Percentiles rank a stretch among this genome's conserved stretches.
These are phyloP conservation scores for Aspergillus sp. DNA, from an alignment of 2,329 filamentous ascomycete species.

Conservation along the genomic window DNA sequence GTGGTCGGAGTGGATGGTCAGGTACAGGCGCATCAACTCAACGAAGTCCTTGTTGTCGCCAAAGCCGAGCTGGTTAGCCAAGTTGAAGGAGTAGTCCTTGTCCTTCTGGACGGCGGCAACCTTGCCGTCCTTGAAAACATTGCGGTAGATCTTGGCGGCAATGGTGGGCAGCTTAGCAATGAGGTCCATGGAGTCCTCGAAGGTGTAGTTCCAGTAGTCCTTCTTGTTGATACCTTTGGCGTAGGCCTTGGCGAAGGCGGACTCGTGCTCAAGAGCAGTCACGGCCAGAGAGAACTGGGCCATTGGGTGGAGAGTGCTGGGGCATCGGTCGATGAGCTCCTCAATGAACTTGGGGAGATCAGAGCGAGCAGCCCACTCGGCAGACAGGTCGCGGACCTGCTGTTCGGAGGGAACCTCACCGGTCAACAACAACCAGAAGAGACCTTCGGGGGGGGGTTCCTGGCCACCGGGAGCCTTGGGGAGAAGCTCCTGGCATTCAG, in stretches of 20 bases:
- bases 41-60: slow-evolving; percentile 93
- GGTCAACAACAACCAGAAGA: slow-evolving; percentile 99
- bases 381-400: slow-evolving; percentile 96
- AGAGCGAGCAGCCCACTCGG: slow-evolving; percentile 97
- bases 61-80: slow-evolving; percentile 98
- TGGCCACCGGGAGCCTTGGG: slow-evolving; percentile 95
- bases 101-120: slow-evolving; percentile 93
- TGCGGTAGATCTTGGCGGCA: slow-evolving; percentile 98
- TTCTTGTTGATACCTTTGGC: slow-evolving; percentile 99
- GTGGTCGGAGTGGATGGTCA: slow-evolving; percentile 99
- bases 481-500: slow-evolving; percentile 95
- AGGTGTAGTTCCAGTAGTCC: slow-evolving; percentile 99
- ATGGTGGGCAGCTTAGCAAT: slow-evolving; percentile 99
- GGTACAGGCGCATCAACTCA: slow-evolving; percentile 97
- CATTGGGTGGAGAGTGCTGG: slow-evolving; percentile 98
- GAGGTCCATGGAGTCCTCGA: slow-evolving; percentile 99
- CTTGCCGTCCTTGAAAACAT: slow-evolving; percentile 99
- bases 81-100: slow-evolving; percentile 99
- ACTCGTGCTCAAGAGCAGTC: slow-evolving; percentile 97
- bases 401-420: slow-evolving; percentile 97
- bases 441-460: slow-evolving; percentile 96
- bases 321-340: slow-evolving; percentile 99
- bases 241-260: slow-evolving; percentile 96
- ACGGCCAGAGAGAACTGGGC: slow-evolving; percentile 98
- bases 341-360: slow-evolving; percentile 97